These are phyloP conservation scores for Pouteria campechiana DNA, from an alignment of 179 eudicot species.

Conservation along the genomic window DNA sequence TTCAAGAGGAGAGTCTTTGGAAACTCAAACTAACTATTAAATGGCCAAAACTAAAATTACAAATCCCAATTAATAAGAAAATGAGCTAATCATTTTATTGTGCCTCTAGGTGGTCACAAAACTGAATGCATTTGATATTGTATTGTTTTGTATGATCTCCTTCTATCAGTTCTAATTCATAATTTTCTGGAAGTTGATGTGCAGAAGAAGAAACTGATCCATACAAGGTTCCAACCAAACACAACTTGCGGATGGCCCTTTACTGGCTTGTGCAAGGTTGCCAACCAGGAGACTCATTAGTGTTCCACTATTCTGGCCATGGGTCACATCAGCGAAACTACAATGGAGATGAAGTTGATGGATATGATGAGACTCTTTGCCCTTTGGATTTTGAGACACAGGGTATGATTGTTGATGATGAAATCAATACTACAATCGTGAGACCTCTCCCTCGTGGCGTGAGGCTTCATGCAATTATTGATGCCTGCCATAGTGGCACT, in stretches of 20 bases:
- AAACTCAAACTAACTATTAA: too few relatives aligned
- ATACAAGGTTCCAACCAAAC: slow-evolving; percentile 59
- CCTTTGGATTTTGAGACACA: slow-evolving; percentile 91
- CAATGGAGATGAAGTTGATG: slow-evolving; percentile 80
- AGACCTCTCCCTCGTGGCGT: slow-evolving; percentile 83
- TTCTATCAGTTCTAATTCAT: too few relatives aligned
- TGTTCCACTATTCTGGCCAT: slow-evolving; percentile 96
- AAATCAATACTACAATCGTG: slow-evolving; percentile 74
- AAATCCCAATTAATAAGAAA: too few relatives aligned
- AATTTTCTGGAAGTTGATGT: not conserved
- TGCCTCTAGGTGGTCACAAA: too few relatives aligned
- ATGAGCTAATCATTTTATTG: too few relatives aligned
- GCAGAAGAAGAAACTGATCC: slow-evolving; percentile 97
- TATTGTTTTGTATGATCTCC: too few relatives aligned
- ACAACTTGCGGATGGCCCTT: slow-evolving; percentile 76
- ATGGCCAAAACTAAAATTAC: too few relatives aligned
- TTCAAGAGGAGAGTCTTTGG: too few relatives aligned
- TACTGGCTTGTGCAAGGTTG: slow-evolving; percentile 89
- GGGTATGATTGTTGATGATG: slow-evolving; percentile 97
- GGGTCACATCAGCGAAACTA: slow-evolving; percentile 74
- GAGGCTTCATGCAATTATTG: slow-evolving; percentile 90
- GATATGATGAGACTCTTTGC: slow-evolving; percentile 91
- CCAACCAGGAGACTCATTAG: slow-evolving; percentile 86
- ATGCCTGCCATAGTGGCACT: slow-evolving; percentile 97
- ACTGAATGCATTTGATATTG: too few relatives aligned